Conservation (phyloP, 169 alveolate genomes). For the Condylostoma magnum region DNA sequence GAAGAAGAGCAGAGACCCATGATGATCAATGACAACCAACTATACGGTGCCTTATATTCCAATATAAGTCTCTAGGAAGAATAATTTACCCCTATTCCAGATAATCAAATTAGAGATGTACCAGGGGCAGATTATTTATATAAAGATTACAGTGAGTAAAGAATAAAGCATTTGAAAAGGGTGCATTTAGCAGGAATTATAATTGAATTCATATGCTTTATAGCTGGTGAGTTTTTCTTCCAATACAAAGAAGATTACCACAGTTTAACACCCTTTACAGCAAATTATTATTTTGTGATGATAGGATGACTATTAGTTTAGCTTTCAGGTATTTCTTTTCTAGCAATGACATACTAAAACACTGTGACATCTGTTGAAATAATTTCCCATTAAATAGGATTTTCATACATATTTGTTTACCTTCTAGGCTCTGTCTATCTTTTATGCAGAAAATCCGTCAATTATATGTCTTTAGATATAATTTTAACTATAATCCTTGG, state of each 20-base stretch:
- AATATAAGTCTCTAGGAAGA: too few species aligned
- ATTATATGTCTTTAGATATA: not conserved
- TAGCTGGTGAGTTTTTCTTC: not conserved
- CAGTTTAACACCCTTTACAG: conserved; percentile 8
- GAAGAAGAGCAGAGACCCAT: too few species aligned
- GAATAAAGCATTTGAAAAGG: not conserved
- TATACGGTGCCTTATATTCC: too few species aligned
- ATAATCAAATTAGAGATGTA: too few species aligned
- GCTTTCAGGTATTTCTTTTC: not conserved
- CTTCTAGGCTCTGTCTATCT: not conserved
- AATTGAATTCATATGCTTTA: not conserved
- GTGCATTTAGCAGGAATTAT: not conserved
- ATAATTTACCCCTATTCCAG: too few species aligned
- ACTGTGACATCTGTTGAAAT: not conserved
- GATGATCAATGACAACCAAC: too few species aligned
- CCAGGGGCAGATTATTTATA: too few species aligned
- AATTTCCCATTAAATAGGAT: not conserved
- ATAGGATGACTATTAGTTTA: not conserved
- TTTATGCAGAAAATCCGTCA: not conserved
- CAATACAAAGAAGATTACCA: not conserved
- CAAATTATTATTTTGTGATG: not conserved
- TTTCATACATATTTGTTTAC: conserved; percentile 7
- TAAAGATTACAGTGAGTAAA: not conserved
- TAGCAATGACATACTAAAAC: not conserved
- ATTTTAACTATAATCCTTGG: not conserved